Conservation (phyloP, 2,329 filamentous ascomycete species). For the Pseudopithomyces chartarum region DNA sequence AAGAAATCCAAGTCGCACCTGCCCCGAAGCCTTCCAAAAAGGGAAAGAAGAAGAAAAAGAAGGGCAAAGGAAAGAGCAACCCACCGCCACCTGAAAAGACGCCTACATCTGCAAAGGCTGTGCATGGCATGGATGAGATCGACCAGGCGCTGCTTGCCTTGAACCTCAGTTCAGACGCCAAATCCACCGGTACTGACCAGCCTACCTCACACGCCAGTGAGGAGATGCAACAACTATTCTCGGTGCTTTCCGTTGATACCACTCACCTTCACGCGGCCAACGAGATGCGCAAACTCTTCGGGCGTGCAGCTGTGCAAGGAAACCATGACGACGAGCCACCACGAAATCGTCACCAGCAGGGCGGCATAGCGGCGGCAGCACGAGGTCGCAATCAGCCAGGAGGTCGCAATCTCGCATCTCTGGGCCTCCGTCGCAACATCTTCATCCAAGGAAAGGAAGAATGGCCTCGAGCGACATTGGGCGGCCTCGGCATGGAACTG, state of each 20-base stretch:
- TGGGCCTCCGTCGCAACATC: conserved; percentile 76
- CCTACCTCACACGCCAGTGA: conserved; percentile 33
- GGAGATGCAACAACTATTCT: conserved; percentile 54
- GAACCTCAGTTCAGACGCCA: conserved; percentile 40
- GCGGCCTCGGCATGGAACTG: conserved; percentile 82
- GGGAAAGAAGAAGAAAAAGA: conserved; percentile 66
- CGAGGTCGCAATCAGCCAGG: conserved; percentile 62
- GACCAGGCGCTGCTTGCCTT: conserved; percentile 67
- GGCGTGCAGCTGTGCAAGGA: conserved; percentile 65
- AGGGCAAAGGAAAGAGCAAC: conserved; percentile 59
- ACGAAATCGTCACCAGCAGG: conserved; percentile 59
- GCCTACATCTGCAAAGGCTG: conserved; percentile 25
- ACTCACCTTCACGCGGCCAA: conserved; percentile 83
- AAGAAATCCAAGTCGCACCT: conserved; percentile 22
- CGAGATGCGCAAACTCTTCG: conserved; percentile 84
- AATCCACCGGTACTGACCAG: conserved; percentile 21
- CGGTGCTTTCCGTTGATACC: conserved; percentile 66
- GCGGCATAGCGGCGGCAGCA: conserved; percentile 64
- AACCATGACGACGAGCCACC: conserved; percentile 58
- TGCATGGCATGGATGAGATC: conserved; percentile 63
- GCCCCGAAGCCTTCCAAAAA: conserved; percentile 45
- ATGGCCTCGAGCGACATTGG: conserved; percentile 80
- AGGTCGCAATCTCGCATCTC: conserved; percentile 67
- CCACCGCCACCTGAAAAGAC: conserved; percentile 26
- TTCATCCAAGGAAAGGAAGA: conserved; percentile 87